A percentile compares a stretch with the other conserved stretches of the same genome.
Evolutionary conservation across 768 basidiomycete species (phyloP).

Genomic region (Russula sp.): DNA sequence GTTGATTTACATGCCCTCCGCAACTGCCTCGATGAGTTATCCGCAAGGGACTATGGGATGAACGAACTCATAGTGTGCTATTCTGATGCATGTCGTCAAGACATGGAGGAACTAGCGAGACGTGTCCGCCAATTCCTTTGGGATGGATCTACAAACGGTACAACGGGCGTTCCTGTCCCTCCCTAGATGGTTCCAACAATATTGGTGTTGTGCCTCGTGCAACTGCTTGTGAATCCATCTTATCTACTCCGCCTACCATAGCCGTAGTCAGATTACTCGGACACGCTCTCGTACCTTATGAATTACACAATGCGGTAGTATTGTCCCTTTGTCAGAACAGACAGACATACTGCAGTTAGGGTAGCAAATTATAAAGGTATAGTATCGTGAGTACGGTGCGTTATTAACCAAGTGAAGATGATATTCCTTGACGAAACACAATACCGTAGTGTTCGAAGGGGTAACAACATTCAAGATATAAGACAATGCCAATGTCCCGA

Average conservation of each 20-base stretch:
- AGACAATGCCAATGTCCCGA: not conserved
- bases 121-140: constrained; percentile 15
- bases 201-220: no score
- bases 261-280: no score
- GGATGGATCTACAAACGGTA: constrained; percentile 19
- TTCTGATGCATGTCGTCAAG: constrained; percentile 16
- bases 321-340: no score
- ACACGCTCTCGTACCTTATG: not conserved
- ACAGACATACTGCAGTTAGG: not conserved
- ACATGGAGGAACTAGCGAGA: constrained; percentile 19
- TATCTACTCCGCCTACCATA: not conserved
- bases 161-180: constrained; percentile 10
- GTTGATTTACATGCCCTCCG: constrained; percentile 12
- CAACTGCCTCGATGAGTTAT: constrained; percentile 4
- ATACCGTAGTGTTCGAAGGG: not conserved
- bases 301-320: not conserved
- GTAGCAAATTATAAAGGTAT: not conserved
- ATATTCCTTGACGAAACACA: not conserved
- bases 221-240: not conserved
- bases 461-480: not conserved
- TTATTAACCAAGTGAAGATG: not conserved
- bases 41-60: not conserved
- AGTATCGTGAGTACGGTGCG: not conserved
- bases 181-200: not conserved
- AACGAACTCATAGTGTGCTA: constrained; percentile 20